These are phyloP conservation scores for Penicillium sp. DNA, from an alignment of 2,329 filamentous ascomycete genomes.

Conservation along the genomic window DNA sequence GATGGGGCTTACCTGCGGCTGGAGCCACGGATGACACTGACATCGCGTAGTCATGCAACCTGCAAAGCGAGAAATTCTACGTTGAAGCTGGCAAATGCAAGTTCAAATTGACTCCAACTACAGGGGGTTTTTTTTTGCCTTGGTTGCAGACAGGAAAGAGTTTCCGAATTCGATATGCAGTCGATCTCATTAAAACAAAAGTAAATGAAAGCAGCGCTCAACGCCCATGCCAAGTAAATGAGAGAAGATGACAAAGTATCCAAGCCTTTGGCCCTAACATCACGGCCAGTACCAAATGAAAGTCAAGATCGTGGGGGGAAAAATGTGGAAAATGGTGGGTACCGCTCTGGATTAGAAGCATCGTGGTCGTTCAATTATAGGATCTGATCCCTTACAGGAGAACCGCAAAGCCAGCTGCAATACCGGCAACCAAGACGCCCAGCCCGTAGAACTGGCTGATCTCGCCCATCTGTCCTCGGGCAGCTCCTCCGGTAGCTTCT, in stretches of 20 bases:
- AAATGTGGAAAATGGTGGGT: no score
- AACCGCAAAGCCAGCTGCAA: slow-evolving; percentile 54
- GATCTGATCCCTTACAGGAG: slow-evolving; percentile 30
- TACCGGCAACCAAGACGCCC: slow-evolving; percentile 47
- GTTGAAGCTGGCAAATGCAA: no score
- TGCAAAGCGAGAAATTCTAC: no score
- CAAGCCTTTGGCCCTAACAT: not conserved
- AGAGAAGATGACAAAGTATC: not conserved
- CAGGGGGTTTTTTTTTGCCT: no score
- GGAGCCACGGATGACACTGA: no score
- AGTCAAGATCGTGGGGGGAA: not conserved
- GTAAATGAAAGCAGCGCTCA: slow-evolving; percentile 10
- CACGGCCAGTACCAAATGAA: not conserved
- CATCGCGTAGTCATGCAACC: no score
- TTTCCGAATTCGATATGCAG: not conserved
- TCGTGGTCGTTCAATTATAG: not conserved
- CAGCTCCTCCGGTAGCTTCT: slow-evolving; percentile 24
- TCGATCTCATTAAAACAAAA: slow-evolving; percentile 5
- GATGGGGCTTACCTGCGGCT: not conserved
- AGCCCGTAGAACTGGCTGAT: slow-evolving; percentile 53
- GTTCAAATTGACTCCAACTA: no score
- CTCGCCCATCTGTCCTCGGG: slow-evolving; percentile 39
- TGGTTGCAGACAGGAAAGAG: not conserved
- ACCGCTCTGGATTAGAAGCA: not conserved
- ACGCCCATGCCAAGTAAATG: slow-evolving; percentile 14